Percentiles rank a stretch among this genome's conserved stretches.
phyloP scores from a whole-genome alignment of 2,329 filamentous ascomycete genomes.

The Mycosphaerella sp. region DNA sequence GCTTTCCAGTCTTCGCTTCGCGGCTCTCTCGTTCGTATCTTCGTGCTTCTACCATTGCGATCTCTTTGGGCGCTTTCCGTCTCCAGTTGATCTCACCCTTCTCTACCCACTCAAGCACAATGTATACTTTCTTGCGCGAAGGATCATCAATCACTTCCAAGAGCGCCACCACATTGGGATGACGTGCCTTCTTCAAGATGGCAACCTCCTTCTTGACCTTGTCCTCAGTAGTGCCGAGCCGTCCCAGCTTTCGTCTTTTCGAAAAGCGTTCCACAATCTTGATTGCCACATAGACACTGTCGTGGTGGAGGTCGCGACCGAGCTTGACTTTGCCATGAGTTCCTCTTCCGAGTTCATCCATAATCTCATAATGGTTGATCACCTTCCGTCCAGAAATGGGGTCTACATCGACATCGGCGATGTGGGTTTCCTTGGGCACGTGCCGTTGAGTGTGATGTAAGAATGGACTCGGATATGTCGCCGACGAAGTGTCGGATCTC shows the following conservation, averaged over 20 bases:
- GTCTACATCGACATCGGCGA: constrained; percentile 85
- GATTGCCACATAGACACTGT: constrained; percentile 76
- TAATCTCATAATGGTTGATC: constrained; percentile 96
- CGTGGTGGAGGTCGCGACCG: constrained; percentile 66
- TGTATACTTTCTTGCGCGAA: constrained; percentile 94
- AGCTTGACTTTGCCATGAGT: constrained; percentile 98
- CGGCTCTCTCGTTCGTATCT: constrained; percentile 63
- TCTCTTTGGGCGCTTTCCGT: constrained; percentile 75
- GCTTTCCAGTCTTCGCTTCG: constrained; percentile 41
- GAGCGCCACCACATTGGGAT: constrained; percentile 92
- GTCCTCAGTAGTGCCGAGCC: constrained; percentile 62
- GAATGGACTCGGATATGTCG: constrained; percentile 46
- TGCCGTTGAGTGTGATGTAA: constrained; percentile 46
- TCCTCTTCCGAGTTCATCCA: constrained; percentile 90
- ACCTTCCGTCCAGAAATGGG: constrained; percentile 84
- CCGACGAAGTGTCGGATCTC: constrained; percentile 32
- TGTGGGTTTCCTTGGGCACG: constrained; percentile 63
- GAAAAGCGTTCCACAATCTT: constrained; percentile 98
- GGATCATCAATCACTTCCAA: constrained; percentile 98
- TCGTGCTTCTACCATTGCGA: constrained; percentile 74
- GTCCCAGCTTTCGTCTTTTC: constrained; percentile 84
- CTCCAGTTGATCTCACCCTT: constrained; percentile 92
- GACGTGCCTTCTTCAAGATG: constrained; percentile 95
- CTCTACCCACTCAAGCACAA: constrained; percentile 92
- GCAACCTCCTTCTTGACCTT: constrained; percentile 95